A percentile compares a stretch with the other conserved stretches of the same genome.
phyloP scores from a whole-genome alignment of 345 rosid genomes.

The Trapa incisa region DNA sequence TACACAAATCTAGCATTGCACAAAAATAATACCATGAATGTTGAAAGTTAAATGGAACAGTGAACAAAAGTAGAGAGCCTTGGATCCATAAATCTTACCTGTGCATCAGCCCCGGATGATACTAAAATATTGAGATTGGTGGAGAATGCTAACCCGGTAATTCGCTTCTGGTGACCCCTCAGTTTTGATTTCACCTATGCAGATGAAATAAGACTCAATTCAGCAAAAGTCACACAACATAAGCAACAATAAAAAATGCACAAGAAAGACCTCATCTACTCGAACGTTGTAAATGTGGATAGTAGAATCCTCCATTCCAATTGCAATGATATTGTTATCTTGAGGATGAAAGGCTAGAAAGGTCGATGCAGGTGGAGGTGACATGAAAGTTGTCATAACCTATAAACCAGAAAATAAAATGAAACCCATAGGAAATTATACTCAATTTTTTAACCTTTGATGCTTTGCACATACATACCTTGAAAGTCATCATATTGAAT shows the following conservation, averaged over 20 bases:
- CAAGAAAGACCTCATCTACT: constrained; percentile 52
- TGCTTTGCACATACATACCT: constrained; percentile 23
- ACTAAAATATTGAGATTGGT: constrained; percentile 59
- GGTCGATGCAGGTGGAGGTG: constrained; percentile 74
- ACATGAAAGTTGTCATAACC: constrained; percentile 89
- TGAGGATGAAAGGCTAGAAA: constrained; percentile 81
- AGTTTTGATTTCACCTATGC: constrained; percentile 63
- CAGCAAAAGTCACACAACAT: not conserved
- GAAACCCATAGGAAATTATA: not conserved
- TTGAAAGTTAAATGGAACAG: not conserved
- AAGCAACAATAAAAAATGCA: not conserved
- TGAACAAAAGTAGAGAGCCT: not conserved
- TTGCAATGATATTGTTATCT: constrained; percentile 78
- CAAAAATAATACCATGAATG: not conserved
- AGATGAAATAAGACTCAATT: constrained; percentile 3
- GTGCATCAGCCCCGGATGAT: constrained; percentile 94
- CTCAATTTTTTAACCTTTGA: no score
- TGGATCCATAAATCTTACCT: constrained; percentile 27
- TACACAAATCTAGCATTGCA: constrained; percentile 36
- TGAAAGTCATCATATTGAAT: constrained; percentile 89
- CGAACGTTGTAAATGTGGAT: constrained; percentile 75
- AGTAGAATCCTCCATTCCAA: constrained; percentile 84
- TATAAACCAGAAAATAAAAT: constrained; percentile 9
- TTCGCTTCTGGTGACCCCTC: constrained; percentile 79
- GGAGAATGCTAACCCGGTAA: constrained; percentile 79